A percentile compares a stretch with the other conserved stretches of the same genome.
These are phyloP conservation scores for Alternaria hordeiaustralica DNA, from an alignment of 2,329 filamentous ascomycete genomes.

Conservation along the genomic window DNA sequence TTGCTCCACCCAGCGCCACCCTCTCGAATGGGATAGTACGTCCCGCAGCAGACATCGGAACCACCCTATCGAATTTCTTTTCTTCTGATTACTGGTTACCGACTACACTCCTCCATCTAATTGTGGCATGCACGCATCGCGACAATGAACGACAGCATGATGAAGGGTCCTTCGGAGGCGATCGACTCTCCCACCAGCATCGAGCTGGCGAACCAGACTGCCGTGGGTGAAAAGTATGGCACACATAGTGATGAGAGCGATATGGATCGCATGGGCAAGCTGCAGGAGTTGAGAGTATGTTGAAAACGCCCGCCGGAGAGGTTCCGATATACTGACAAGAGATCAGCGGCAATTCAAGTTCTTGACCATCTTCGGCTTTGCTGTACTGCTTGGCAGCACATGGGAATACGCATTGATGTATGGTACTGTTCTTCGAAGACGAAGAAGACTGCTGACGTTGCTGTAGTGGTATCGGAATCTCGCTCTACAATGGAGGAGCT, in stretches of 20 bases:
- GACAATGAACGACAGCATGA: not conserved
- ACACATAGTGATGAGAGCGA: slow-evolving; percentile 17
- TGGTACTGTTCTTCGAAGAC: not conserved
- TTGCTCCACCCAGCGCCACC: not conserved
- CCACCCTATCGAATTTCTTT: not conserved
- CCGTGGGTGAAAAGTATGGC: slow-evolving; percentile 3
- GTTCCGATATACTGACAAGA: not conserved
- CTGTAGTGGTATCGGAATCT: slow-evolving; percentile 4
- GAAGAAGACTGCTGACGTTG: not conserved
- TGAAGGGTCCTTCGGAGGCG: slow-evolving; percentile 2
- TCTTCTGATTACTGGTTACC: not conserved
- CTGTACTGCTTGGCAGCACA: slow-evolving; percentile 17
- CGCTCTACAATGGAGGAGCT: slow-evolving; percentile 13
- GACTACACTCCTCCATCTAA: not conserved
- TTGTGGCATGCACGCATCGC: not conserved
- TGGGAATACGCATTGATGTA: slow-evolving; percentile 26
- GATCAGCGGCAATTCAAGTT: slow-evolving; percentile 21
- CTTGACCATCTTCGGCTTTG: slow-evolving; percentile 19
- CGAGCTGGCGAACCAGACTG: not conserved
- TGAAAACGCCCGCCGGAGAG: not conserved
- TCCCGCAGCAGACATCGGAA: not conserved
- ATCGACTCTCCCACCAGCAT: not conserved
- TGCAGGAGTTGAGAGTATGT: slow-evolving; percentile 19
- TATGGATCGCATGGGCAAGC: slow-evolving; percentile 30
- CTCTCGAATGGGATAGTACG: not conserved